Base-by-base conservation (phyloP, 2,329 filamentous ascomycete genomes). In the Parafenestella ontariensis region DNA sequence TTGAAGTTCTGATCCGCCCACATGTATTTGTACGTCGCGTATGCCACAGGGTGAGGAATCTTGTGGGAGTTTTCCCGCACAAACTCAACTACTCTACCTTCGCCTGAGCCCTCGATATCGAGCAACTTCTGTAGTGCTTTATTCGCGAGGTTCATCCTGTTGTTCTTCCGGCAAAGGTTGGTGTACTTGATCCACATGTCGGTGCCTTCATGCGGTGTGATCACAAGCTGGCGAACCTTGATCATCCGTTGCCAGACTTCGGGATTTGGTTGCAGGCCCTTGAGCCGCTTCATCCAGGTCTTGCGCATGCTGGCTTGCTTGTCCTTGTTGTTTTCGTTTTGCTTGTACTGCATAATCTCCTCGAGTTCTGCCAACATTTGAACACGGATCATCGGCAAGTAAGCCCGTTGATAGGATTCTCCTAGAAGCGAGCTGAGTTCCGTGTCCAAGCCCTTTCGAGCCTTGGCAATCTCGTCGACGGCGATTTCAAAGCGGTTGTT, bases 171-270 rank as follows among this genome's bases (percentile, higher is more conserved):
- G 77, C 96, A 99, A 5, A 99, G 86, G 68, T 98, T 99, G 68
- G 95, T 91, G 74, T 97, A 99, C 74, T 99, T 99, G 81, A 99
- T 98, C 88, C 93, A 97, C 92, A 99, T 99, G 69, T 96, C 91
- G 82, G 96, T 92, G 69, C 97, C 97, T 74, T 99, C 93, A 29
- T 87, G 87, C 0, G 96, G 94, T 0, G 89, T 89, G 57, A 98
- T 94, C 54, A 99, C 95, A 46, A 99, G 83, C 18, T 92, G 91
- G 56, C 95, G 88, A 28, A 99, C 88, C 72, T 96, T 95, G 50
- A 99, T 87, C 92, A 98, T 98, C 56, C 95, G 87, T 73, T 97
- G 93, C 95, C 95, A 99, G 3, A 98, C 92, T 70, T 99, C 95
- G 18, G 97, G 93, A 66, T 98, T 97, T 52, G 95, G 89, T 75